Evolutionary conservation across 768 basidiomycete genomes (phyloP).

Genomic region (Pholiota conissans): DNA sequence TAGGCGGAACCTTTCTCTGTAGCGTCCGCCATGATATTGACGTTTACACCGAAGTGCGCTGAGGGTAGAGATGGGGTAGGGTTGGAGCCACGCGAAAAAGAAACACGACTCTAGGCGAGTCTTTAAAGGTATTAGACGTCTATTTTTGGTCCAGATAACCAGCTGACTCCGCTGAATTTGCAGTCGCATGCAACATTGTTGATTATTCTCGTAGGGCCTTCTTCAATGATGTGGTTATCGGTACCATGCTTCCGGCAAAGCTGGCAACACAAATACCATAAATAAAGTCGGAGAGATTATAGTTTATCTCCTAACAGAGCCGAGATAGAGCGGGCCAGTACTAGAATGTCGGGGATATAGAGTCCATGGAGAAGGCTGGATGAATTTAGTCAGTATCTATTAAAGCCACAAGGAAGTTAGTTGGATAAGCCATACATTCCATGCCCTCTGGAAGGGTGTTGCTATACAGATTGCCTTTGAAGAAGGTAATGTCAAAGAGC

Average conservation of each 20-base stretch:
- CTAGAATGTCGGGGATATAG: background rate
- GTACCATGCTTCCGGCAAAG: background rate
- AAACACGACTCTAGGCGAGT: background rate
- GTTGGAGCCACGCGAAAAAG: background rate
- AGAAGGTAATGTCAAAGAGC: too few species aligned
- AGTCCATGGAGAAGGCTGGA: background rate
- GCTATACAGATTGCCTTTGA: background rate
- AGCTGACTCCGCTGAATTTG: slow-evolving; percentile 1
- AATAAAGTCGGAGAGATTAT: background rate
- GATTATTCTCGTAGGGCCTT: background rate
- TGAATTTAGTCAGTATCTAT: background rate
- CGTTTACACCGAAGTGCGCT: background rate
- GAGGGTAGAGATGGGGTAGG: background rate
- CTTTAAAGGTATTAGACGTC: background rate
- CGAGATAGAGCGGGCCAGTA: background rate
- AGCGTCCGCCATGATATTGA: slow-evolving; percentile 13
- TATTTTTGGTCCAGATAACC: background rate
- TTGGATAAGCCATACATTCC: background rate
- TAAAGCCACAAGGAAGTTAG: background rate
- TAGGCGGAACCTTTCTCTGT: slow-evolving; percentile 14
- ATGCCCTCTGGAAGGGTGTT: background rate
- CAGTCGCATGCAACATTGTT: background rate
- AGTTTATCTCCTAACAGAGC: background rate
- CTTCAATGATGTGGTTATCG: background rate
- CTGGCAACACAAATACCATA: background rate